Percentiles rank a stretch among this genome's conserved stretches.
phyloP scores from a whole-genome alignment of 768 basidiomycete species.

The Xanthoconium stramineum region DNA sequence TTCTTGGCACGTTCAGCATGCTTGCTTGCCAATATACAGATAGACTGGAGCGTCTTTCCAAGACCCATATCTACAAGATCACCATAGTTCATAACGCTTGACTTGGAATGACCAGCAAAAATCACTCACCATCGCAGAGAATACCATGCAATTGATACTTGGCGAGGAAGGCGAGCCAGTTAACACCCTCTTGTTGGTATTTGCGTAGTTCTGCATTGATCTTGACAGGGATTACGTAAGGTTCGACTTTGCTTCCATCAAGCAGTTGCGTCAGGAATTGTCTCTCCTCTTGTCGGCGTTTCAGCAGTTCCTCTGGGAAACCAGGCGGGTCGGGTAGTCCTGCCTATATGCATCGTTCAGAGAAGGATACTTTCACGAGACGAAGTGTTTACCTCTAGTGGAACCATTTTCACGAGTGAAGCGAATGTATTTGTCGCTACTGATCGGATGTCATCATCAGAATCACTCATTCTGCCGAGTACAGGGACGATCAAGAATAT shows the following conservation, averaged over 20 bases:
- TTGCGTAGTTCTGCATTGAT: conserved; percentile 95
- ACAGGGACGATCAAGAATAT: conserved; percentile 96
- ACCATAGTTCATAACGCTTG: neutral
- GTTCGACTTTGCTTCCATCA: conserved; percentile 92
- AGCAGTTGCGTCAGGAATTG: conserved; percentile 91
- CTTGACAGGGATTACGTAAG: conserved; percentile 78
- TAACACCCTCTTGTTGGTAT: conserved; percentile 98
- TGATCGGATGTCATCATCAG: conserved; percentile 86
- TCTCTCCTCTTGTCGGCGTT: conserved; percentile 82
- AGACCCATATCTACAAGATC: conserved; percentile 86
- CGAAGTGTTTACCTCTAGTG: conserved; percentile 69
- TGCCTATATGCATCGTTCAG: conserved; percentile 47
- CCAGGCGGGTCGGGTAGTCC: conserved; percentile 95
- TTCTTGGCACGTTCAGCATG: conserved; percentile 80
- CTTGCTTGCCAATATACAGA: conserved; percentile 94
- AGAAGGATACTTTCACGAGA: neutral
- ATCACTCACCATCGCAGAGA: conserved; percentile 83
- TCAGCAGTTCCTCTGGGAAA: conserved; percentile 84
- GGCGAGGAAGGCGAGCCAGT: conserved; percentile 96
- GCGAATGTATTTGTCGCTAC: conserved; percentile 98
- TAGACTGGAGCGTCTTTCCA: conserved; percentile 96
- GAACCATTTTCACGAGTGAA: conserved; percentile 96
- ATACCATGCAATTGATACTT: conserved; percentile 98
- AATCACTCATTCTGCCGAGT: conserved; percentile 95
- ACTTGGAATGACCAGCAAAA: conserved; percentile 13